Conservation (phyloP, 805 yeast species). For the Blastobotrys peoriensis region DNA sequence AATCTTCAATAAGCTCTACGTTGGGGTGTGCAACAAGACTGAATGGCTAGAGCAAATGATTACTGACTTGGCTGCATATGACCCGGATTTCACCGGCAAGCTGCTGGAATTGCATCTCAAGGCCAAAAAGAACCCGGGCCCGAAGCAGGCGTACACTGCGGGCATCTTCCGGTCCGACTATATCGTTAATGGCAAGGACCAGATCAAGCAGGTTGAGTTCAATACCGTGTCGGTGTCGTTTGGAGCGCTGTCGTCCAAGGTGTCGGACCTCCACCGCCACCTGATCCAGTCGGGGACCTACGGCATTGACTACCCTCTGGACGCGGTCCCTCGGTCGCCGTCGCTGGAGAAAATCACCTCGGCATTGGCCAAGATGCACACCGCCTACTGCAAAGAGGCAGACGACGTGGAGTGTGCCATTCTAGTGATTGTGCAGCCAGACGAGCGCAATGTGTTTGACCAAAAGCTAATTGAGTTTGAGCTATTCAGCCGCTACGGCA, state of each 20-base stretch:
- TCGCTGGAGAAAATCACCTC: conserved; percentile 55
- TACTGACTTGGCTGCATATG: conserved; percentile 40
- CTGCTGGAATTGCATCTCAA: conserved; percentile 52
- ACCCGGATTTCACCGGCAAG: conserved; percentile 75
- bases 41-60: conserved; percentile 60
- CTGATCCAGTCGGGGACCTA: conserved; percentile 35
- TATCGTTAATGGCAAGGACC: conserved; percentile 40
- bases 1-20: conserved; percentile 68
- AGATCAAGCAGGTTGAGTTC: conserved; percentile 90
- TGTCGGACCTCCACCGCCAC: conserved; percentile 67
- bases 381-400: conserved; percentile 37
- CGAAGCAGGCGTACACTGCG: conserved; percentile 58
- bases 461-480: conserved; percentile 79
- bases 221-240: conserved; percentile 94
- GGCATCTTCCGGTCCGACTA: conserved; percentile 92
- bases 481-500: conserved; percentile 48
- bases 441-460: conserved; percentile 86
- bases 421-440: conserved; percentile 73
- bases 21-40: conserved; percentile 50
- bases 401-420: conserved; percentile 35
- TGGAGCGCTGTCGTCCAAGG: conserved; percentile 81
- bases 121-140: conserved; percentile 35
- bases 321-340: conserved; percentile 60
- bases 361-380: conserved; percentile 64
- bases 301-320: conserved; percentile 19